A percentile compares a stretch with the other conserved stretches of the same genome.
phyloP scores from a whole-genome alignment of 2,329 filamentous ascomycete species.

The Phaeosphaeriaceae sp. region DNA sequence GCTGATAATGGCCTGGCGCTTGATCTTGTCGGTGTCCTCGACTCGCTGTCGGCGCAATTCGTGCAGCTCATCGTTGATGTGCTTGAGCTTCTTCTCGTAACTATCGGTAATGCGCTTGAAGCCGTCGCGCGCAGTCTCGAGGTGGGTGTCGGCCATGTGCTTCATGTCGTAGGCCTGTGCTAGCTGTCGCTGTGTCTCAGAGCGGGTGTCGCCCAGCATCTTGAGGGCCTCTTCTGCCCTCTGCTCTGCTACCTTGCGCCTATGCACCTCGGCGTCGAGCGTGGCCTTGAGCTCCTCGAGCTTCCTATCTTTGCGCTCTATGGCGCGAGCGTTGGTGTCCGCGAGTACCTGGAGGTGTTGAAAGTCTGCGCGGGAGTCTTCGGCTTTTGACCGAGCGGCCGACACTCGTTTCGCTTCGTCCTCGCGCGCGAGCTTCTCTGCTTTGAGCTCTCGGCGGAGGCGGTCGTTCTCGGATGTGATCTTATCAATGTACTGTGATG shows the following conservation, averaged over 20 bases:
- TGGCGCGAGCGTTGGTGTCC: constrained; percentile 72
- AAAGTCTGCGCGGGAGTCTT: constrained; percentile 71
- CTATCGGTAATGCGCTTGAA: constrained; percentile 71
- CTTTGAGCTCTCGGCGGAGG: constrained; percentile 69
- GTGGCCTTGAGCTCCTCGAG: constrained; percentile 71
- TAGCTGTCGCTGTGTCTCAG: constrained; percentile 67
- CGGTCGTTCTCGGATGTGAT: constrained; percentile 82
- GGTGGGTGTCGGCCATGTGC: constrained; percentile 65
- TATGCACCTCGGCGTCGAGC: constrained; percentile 69
- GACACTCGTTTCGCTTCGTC: constrained; percentile 74
- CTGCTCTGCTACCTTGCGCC: constrained; percentile 65
- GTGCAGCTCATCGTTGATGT: constrained; percentile 58
- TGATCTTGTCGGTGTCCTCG: constrained; percentile 44
- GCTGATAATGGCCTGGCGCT: constrained; percentile 70
- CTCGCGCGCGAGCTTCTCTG: constrained; percentile 61
- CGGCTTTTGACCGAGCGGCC: constrained; percentile 74
- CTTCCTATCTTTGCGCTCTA: constrained; percentile 76
- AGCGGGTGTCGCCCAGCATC: constrained; percentile 68
- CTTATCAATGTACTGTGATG: constrained; percentile 68
- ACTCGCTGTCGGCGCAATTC: constrained; percentile 37
- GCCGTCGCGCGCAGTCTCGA: constrained; percentile 72
- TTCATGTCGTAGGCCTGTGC: constrained; percentile 60
- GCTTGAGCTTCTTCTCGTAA: constrained; percentile 54
- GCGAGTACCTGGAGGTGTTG: constrained; percentile 73
- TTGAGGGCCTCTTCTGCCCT: constrained; percentile 67